Evolutionary conservation across 2,329 filamentous ascomycete species (phyloP).

Genomic region (Nemania bipapillata): DNA sequence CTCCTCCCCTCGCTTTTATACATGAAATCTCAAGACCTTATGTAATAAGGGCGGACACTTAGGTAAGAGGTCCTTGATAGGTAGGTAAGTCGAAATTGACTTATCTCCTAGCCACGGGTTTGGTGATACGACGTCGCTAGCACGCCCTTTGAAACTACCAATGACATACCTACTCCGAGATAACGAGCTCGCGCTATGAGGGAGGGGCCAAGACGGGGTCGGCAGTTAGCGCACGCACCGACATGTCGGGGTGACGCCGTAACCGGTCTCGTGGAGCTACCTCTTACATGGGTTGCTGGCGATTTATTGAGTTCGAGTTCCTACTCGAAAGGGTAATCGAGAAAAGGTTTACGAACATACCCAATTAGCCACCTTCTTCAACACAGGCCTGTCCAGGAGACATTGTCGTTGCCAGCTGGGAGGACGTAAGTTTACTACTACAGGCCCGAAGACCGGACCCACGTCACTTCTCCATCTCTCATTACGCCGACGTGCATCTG

Average conservation of each 20-base stretch:
- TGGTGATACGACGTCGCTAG: slow-evolving; percentile 29
- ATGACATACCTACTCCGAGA: slow-evolving; percentile 14
- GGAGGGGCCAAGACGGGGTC: slow-evolving; percentile 13
- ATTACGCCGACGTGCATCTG: neutral
- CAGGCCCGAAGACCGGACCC: slow-evolving; percentile 16
- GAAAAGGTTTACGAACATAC: neutral
- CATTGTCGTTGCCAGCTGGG: slow-evolving; percentile 1
- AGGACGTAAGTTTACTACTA: neutral
- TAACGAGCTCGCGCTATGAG: slow-evolving; percentile 4
- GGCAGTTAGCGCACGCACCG: slow-evolving; percentile 12
- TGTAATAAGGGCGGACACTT: slow-evolving; percentile 15
- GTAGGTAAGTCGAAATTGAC: neutral
- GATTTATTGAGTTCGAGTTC: neutral
- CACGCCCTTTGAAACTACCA: slow-evolving; percentile 12
- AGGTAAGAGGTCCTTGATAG: slow-evolving; percentile 14
- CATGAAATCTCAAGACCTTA: neutral
- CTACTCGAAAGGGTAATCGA: neutral
- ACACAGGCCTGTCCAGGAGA: neutral
- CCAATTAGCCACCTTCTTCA: neutral
- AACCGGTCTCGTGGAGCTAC: slow-evolving; percentile 2
- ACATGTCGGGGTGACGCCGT: slow-evolving; percentile 9
- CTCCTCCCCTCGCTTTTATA: neutral
- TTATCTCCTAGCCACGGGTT: slow-evolving; percentile 9
- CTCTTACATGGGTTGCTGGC: slow-evolving; percentile 5
- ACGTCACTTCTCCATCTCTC: neutral